Percentiles rank a stretch among this genome's conserved stretches.
Conservation (phyloP, 352 stramenopile species). For the Pythium insidiosum region DNA sequence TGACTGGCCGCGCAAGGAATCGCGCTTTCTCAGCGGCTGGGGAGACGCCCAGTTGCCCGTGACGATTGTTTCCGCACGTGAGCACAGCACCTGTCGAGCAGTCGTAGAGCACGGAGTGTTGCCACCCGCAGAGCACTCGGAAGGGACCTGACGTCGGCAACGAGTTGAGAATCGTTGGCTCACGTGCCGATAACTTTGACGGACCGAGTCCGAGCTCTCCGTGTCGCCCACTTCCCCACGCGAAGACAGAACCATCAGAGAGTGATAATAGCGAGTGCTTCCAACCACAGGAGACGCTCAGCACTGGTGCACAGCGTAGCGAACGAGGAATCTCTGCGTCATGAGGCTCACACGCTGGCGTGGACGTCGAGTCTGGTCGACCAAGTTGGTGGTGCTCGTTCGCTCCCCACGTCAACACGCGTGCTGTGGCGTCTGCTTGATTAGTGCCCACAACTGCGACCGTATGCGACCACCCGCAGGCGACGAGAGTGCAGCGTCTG, state of each 20-base stretch:
- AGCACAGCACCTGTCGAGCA: conserved; percentile 25
- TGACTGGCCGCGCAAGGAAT: conserved; percentile 1
- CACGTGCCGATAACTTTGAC: conserved; percentile 8
- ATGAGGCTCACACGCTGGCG: not conserved
- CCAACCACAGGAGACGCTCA: conserved; percentile 68
- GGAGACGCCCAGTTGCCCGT: conserved; percentile 54
- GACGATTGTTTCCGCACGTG: conserved; percentile 66
- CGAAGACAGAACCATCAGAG: conserved; percentile 31
- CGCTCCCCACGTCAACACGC: conserved; percentile 42
- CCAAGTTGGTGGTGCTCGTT: conserved; percentile 45
- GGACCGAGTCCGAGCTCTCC: conserved; percentile 62
- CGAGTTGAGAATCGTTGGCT: conserved; percentile 28
- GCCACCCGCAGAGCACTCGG: conserved; percentile 64
- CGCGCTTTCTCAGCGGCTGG: conserved; percentile 1
- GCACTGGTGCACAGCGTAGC: conserved; percentile 19
- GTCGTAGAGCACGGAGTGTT: conserved; percentile 61
- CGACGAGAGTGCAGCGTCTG: conserved; percentile 31
- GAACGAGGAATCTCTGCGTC: conserved; percentile 5
- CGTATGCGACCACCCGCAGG: conserved; percentile 72
- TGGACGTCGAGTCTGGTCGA: not conserved
- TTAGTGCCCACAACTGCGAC: conserved; percentile 18
- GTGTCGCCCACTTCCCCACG: conserved; percentile 67
- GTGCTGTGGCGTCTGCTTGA: conserved; percentile 5
- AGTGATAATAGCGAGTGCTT: conserved; percentile 70
- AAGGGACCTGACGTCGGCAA: too few species aligned